Evolutionary conservation across 768 basidiomycete species (phyloP).

Genomic region (Hypsizygus marmoreus): DNA sequence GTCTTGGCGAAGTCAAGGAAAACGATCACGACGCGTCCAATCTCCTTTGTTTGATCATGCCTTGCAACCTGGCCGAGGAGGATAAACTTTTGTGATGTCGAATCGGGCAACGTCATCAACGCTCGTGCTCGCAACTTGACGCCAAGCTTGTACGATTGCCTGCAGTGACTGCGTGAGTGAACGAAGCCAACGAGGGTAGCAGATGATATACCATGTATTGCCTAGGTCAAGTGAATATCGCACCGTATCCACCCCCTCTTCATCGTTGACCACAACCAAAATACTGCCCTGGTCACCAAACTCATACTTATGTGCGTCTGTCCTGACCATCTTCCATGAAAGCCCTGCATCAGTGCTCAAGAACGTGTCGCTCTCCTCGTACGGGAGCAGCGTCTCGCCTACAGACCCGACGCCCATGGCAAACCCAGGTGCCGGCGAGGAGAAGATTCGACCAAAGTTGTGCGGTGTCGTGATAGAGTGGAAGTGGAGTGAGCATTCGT

Average conservation of each 20-base stretch:
- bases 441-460: conserved; percentile 94
- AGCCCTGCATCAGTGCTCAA: conserved; percentile 88
- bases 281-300: conserved; percentile 91
- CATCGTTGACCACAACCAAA: conserved; percentile 82
- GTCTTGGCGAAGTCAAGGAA: conserved; percentile 82
- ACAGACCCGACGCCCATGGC: conserved; percentile 97
- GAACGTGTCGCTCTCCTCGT: conserved; percentile 92
- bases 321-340: conserved; percentile 77
- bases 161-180: too few relatives aligned
- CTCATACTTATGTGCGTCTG: conserved; percentile 89
- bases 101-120: conserved; percentile 90
- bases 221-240: conserved; percentile 85
- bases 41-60: conserved; percentile 49
- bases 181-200: neutral
- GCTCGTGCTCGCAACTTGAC: conserved; percentile 70
- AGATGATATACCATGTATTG: conserved; percentile 66
- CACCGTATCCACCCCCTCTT: conserved; percentile 68
- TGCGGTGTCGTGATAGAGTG: conserved; percentile 92
- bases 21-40: conserved; percentile 69
- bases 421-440: conserved; percentile 90
- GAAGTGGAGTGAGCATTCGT: conserved; percentile 82
- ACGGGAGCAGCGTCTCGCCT: conserved; percentile 64
- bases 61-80: conserved; percentile 78
- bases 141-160: conserved; percentile 72
- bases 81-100: conserved; percentile 95